Evolutionary conservation across 306 rosid genomes (phyloP), one percentile per base, ranked within the genome.

Genomic region (Dryas drummondii): DNA sequence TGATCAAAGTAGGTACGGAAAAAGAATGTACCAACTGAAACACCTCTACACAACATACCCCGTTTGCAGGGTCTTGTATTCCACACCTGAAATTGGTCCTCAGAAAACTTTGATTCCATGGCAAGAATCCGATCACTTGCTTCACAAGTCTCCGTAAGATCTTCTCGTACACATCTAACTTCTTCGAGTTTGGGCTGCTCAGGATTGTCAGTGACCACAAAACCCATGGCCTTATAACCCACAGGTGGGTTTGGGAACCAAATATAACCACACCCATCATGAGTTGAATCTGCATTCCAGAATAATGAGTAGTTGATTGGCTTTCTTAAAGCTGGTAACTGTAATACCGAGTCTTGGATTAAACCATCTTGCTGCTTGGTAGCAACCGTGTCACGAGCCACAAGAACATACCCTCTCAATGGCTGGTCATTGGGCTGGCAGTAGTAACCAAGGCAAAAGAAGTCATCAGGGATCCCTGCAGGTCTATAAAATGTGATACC

Each of bases 231-330:
- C 80, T 81, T 87, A 63, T 94, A 94, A 41, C 98, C 97, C 50
- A 9, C 65, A 16, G 98, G 93, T 62, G 98, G 90, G 55, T 84
- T 94, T 76, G 98, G 97, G 79, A 76, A 79, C 98, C 98, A 94
- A 73, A 91, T 82, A 85, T 84, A 91, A 72, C 87, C 97, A 81
- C 84, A 81, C 52, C 80, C 90, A 75, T 76, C 84, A 73, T 77
- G 80, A 26, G 51, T 44, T 22, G 85, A 87, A 27, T 92, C 97
- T 15, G 79, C 49, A 68, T 85, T 88, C 91, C 98, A 94, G 7
- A 94, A 56, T 69, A 94, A 81, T 0, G 96, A 74, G 86, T 87
- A 91, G 65, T 62, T 82, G 59, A 84, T 63, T 12, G 98, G 97
- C 70, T 60, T 88, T 74, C 55, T 66, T 1, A 94, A 86, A 46